A percentile compares a stretch with the other conserved stretches of the same genome.
These are phyloP conservation scores for Fusarium musae DNA, from an alignment of 2,329 filamentous ascomycete genomes.

Conservation along the genomic window DNA sequence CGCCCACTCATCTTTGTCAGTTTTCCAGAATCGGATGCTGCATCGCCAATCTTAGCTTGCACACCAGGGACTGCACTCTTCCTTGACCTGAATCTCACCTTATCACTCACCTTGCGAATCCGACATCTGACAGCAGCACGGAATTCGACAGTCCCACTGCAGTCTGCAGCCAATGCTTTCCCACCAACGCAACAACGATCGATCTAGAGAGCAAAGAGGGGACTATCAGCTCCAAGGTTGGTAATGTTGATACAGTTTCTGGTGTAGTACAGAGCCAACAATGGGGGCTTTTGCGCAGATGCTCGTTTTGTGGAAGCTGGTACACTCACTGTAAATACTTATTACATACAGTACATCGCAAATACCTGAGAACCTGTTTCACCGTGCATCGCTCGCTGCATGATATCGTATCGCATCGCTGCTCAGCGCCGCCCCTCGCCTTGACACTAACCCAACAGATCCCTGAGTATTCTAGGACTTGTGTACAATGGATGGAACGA, in stretches of 20 bases:
- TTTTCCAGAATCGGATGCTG: constrained; percentile 31
- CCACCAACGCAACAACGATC: constrained; percentile 19
- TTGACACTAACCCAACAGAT: constrained; percentile 11
- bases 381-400: constrained; percentile 21
- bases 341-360: constrained; percentile 6
- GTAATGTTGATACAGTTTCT: background rate
- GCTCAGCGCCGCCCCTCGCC: constrained; percentile 38
- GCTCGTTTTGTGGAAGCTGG: background rate
- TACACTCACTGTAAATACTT: background rate
- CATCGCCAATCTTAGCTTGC: constrained; percentile 37
- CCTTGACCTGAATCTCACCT: constrained; percentile 31
- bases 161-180: constrained; percentile 1
- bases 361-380: constrained; percentile 7
- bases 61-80: constrained; percentile 18
- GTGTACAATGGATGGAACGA: background rate
- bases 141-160: constrained; percentile 7
- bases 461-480: background rate
- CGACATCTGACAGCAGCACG: constrained; percentile 21
- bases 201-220: constrained; percentile 18
- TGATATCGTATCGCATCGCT: constrained; percentile 38
- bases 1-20: constrained; percentile 18
- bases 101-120: constrained; percentile 21
- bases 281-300: background rate
- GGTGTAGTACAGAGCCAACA: constrained; percentile 5
- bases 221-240: background rate